Percentiles rank a stretch among this genome's conserved stretches.
Evolutionary conservation across 2,329 filamentous ascomycete species (phyloP).

Genomic region (Magnaporthiopsis incrustans): DNA sequence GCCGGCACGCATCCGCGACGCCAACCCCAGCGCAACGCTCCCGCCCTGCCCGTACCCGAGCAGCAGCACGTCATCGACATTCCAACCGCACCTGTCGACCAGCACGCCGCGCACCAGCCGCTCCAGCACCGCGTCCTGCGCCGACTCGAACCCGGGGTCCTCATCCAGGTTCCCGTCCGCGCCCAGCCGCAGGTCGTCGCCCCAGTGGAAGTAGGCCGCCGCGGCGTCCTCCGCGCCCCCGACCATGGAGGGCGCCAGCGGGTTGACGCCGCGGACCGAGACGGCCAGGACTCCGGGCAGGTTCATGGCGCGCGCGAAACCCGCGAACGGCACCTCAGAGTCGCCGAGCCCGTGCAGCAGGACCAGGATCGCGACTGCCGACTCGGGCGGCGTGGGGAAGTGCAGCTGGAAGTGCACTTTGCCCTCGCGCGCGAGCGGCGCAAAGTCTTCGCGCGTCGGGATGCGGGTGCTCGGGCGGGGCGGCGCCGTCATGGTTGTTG

Average conservation of each 20-base stretch:
- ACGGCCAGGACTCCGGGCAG: conserved; percentile 73
- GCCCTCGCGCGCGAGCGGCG: conserved; percentile 26
- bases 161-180: conserved; percentile 43
- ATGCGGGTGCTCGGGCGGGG: conserved; percentile 25
- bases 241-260: conserved; percentile 62
- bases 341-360: conserved; percentile 83
- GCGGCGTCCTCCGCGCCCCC: conserved; percentile 9
- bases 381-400: conserved; percentile 46
- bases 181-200: conserved; percentile 54
- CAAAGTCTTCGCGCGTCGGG: conserved; percentile 43
- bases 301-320: conserved; percentile 58
- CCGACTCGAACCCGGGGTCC: conserved; percentile 52
- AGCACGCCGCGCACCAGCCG: conserved; percentile 44
- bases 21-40: conserved; percentile 50
- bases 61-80: conserved; percentile 49
- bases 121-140: conserved; percentile 36
- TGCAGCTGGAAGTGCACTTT: conserved; percentile 35
- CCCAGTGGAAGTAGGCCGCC: conserved; percentile 50
- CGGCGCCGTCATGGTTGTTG: neutral
- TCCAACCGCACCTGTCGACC: conserved; percentile 51
- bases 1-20: conserved; percentile 37
- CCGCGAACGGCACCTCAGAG: conserved; percentile 57
- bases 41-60: conserved; percentile 64
- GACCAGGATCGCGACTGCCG: conserved; percentile 66
- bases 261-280: conserved; percentile 60